Percentiles rank a stretch among this genome's conserved stretches.
These are phyloP conservation scores for Magnusiomyces suaveolens DNA, from an alignment of 1,139 yeast species.

Conservation along the genomic window DNA sequence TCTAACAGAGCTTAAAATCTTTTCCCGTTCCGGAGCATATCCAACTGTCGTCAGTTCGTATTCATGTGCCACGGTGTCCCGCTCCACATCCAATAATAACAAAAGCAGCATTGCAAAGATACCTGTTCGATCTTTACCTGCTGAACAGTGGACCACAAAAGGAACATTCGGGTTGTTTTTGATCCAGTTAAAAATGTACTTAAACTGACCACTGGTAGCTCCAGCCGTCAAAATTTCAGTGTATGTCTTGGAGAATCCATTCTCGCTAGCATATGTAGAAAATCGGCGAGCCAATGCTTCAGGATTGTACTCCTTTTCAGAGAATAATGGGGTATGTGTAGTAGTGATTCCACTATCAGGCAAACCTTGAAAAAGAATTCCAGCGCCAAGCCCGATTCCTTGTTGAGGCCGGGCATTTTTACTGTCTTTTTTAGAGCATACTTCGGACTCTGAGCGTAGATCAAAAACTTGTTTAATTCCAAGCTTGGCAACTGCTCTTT, in stretches of 20 bases:
- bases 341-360: conserved; percentile 37
- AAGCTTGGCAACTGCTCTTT: conserved; percentile 33
- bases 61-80: conserved; percentile 56
- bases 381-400: no score
- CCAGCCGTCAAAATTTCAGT: conserved; percentile 41
- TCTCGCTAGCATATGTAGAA: conserved; percentile 43
- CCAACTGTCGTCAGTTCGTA: conserved; percentile 69
- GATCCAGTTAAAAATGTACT: conserved; percentile 42
- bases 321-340: conserved; percentile 52
- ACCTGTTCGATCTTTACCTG: conserved; percentile 86
- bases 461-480: conserved; percentile 56
- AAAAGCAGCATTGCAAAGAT: conserved; percentile 59
- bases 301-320: conserved; percentile 52
- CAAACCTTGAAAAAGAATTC: conserved; percentile 22
- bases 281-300: conserved; percentile 52
- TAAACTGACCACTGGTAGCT: conserved; percentile 11
- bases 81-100: conserved; percentile 54
- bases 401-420: conserved; percentile 5
- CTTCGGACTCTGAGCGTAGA: conserved; percentile 56
- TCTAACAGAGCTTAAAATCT: conserved; percentile 17
- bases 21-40: conserved; percentile 11
- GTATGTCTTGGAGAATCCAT: conserved; percentile 57
- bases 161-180: conserved; percentile 44
- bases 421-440: conserved; percentile 35
- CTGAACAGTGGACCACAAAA: conserved; percentile 67